These are phyloP conservation scores for Globisporangium carolinianum DNA, from an alignment of 352 stramenopile species.

Conservation along the genomic window DNA sequence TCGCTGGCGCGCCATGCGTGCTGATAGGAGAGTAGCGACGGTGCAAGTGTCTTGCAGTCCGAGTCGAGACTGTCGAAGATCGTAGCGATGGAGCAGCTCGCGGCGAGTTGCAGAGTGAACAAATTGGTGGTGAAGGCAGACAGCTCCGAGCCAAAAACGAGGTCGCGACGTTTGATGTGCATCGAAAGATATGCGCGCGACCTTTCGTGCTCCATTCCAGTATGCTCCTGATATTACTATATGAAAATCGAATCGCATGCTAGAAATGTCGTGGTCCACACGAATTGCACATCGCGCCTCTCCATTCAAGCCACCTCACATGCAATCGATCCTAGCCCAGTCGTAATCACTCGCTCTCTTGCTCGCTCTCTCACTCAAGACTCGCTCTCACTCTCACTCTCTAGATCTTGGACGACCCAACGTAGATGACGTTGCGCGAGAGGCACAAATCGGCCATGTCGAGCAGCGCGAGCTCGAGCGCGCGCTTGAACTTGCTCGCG, in stretches of 20 bases:
- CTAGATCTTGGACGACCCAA: constrained; percentile 83
- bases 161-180: constrained; percentile 7
- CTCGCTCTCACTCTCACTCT: neutral
- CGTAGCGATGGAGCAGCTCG: constrained; percentile 2
- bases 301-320: no score
- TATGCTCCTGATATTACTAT: no score
- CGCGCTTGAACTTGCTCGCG: constrained; percentile 81
- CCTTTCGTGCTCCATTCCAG: constrained; percentile 16
- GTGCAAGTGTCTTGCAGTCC: no score
- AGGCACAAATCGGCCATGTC: constrained; percentile 94
- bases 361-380: neutral
- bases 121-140: neutral
- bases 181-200: constrained; percentile 15
- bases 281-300: no score
- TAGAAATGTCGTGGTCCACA: no score
- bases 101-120: constrained; percentile 18
- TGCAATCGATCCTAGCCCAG: no score
- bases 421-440: constrained; percentile 86
- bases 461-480: constrained; percentile 91
- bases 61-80: neutral
- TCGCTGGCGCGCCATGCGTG: constrained; percentile 15
- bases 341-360: neutral
- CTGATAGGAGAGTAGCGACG: neutral
- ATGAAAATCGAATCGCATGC: no score
- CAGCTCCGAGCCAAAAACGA: neutral